Evolutionary conservation across 2,329 filamentous ascomycete genomes (phyloP).

Genomic region (Lachnellula subtilissima): DNA sequence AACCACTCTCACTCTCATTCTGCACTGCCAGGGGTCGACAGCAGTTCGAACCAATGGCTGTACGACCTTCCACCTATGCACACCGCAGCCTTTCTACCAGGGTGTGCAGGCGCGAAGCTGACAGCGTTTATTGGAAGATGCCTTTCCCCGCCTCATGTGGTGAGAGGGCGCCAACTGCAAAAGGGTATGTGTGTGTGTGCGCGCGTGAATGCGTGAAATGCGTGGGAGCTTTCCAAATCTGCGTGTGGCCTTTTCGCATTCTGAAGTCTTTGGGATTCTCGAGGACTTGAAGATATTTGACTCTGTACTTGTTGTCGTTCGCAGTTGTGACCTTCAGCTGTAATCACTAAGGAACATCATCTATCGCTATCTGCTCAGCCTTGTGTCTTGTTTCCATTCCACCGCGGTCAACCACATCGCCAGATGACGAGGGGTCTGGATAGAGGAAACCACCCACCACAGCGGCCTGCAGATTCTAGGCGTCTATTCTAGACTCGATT

Average conservation of each 20-base stretch:
- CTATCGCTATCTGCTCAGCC: background rate
- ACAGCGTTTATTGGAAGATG: conserved; percentile 15
- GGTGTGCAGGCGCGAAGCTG: conserved; percentile 22
- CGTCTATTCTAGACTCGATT: conserved; percentile 28
- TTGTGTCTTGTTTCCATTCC: background rate
- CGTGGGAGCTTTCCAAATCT: background rate
- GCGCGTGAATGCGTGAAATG: background rate
- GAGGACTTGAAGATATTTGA: background rate
- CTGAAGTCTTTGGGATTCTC: background rate
- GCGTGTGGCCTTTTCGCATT: background rate
- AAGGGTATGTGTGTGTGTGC: background rate
- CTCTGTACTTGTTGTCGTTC: background rate
- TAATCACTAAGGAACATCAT: background rate
- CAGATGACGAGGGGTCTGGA: background rate
- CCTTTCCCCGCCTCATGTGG: conserved; percentile 11
- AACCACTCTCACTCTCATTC: conserved; percentile 19
- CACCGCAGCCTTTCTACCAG: conserved; percentile 6
- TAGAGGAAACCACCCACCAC: background rate
- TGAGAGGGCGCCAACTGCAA: conserved; percentile 11
- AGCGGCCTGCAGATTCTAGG: conserved; percentile 15
- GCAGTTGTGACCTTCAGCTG: too few species aligned
- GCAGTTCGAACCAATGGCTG: conserved; percentile 13
- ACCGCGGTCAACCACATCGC: conserved; percentile 15
- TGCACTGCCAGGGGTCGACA: conserved; percentile 8
- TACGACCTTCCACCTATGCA: conserved; percentile 2